Base-by-base conservation (phyloP, 441 rosid genomes). In the Gossypium gossypioides region DNA sequence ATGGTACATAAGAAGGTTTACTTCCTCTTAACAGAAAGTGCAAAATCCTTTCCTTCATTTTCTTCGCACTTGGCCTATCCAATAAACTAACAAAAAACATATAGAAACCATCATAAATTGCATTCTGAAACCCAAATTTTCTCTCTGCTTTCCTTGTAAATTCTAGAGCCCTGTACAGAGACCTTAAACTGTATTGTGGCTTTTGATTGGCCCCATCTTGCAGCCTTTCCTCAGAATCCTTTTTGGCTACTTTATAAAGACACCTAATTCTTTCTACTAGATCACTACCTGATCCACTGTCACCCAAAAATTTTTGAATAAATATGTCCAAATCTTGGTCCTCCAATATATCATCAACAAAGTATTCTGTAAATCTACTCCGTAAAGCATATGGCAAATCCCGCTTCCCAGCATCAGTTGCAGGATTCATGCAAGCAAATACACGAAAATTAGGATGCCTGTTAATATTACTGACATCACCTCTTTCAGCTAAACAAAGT, bases 161-260 rank as follows among this genome's bases (percentile, higher is more conserved):
- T 72, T 96, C 99, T 56, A 96, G 82, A 25, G 99, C 90, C 68
- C 98, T 93, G 73, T 87, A 96, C 19, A 96, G 90, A 77, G 98
- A 93, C 82, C 99, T 87, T 80, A 96, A 85, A 86, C 99, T 96
- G 77, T 87, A 96, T 75, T 93, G 97, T 71, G 98, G 97, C 80
- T 90, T 96, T 86, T 96, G 98, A 85, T 91, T 96, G 60, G 97
- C 99, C 68, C 99, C 99, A 88, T 96, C 99, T 84, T 93, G 98
- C 75, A 96, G 85, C 85, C 87, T 84, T 84, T 96, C 98, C 72
- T 88, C 96, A 51, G 97, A 90, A 55, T 82, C 84, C 79, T 78
- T 85, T 82, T 88, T 93, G 61, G 96, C 97, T 65, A 82, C 84
- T 84, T 85, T 87, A 77, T 96, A 96, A 79, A 96, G 93, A 48